phyloP scores from a whole-genome alignment of 306 rosid species.

The Argentina anserina region DNA sequence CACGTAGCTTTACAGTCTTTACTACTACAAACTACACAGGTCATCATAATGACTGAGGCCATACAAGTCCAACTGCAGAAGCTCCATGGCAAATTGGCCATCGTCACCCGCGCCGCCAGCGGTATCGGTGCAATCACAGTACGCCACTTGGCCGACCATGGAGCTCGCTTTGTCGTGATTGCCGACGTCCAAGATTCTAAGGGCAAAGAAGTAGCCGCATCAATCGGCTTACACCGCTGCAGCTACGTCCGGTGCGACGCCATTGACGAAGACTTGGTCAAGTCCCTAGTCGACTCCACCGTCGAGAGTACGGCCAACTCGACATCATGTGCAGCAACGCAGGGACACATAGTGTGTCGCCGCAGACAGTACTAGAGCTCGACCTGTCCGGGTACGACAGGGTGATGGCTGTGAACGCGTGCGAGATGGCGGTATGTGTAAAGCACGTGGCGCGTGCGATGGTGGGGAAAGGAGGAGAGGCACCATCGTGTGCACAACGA shows the following conservation, averaged over 20 bases:
- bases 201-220: slow-evolving; percentile 1
- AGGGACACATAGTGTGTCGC: background rate
- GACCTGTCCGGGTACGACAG: slow-evolving; percentile 2
- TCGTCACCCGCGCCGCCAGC: slow-evolving; percentile 18
- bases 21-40: no score
- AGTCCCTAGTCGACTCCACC: background rate
- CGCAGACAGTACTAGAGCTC: slow-evolving; percentile 3
- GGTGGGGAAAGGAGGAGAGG: background rate
- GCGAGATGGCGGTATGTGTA: slow-evolving; percentile 9
- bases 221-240: background rate
- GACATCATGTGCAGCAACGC: slow-evolving; percentile 34
- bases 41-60: no score
- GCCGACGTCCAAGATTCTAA: slow-evolving; percentile 23
- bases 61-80: no score
- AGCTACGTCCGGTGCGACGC: slow-evolving; percentile 19
- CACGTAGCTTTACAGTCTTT: no score
- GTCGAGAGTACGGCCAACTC: slow-evolving; percentile 4
- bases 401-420: background rate
- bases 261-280: slow-evolving; percentile 7
- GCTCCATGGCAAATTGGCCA: slow-evolving; percentile 31
- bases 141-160: slow-evolving; percentile 1
- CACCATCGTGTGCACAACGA: slow-evolving; percentile 47
- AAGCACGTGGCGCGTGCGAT: slow-evolving; percentile 17
- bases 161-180: slow-evolving; percentile 16
- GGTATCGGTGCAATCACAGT: slow-evolving; percentile 26